These are phyloP conservation scores for Colletotrichum tropicicola DNA, from an alignment of 2,329 filamentous ascomycete species.

Conservation along the genomic window DNA sequence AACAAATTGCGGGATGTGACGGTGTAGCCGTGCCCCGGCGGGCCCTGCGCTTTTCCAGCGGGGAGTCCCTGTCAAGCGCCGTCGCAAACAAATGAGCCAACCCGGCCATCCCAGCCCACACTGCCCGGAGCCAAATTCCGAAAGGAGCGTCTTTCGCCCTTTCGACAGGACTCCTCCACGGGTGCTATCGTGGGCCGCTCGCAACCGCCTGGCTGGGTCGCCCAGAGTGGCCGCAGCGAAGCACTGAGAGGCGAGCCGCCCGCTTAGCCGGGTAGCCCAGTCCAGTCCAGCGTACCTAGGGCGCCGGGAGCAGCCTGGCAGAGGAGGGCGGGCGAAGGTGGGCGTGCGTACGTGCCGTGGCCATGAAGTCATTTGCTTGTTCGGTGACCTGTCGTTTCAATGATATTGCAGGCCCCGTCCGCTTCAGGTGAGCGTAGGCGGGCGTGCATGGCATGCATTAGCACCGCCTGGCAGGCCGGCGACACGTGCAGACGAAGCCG, in stretches of 20 bases:
- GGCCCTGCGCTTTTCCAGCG: slow-evolving; percentile 7
- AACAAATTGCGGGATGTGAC: slow-evolving; percentile 30
- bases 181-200: slow-evolving; percentile 11
- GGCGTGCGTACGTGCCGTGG: background rate
- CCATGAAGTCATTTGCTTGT: slow-evolving; percentile 31
- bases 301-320: slow-evolving; percentile 7
- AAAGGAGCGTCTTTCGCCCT: slow-evolving; percentile 7
- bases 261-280: background rate
- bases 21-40: slow-evolving; percentile 3
- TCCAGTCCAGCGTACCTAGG: background rate
- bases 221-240: slow-evolving; percentile 6
- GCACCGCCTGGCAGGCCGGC: background rate
- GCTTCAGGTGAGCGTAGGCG: slow-evolving; percentile 31
- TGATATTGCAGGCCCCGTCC: slow-evolving; percentile 30
- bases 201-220: slow-evolving; percentile 28
- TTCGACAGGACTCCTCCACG: background rate
- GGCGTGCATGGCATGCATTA: slow-evolving; percentile 17
- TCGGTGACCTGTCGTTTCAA: slow-evolving; percentile 29
- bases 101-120: slow-evolving; percentile 16
- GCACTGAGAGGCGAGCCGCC: slow-evolving; percentile 5
- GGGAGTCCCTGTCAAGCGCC: slow-evolving; percentile 28
- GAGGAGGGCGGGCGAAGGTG: background rate
- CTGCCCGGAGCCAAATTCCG: slow-evolving; percentile 19
- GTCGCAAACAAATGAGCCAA: slow-evolving; percentile 32
- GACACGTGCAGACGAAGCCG: slow-evolving; percentile 23